These are phyloP conservation scores for Aspergillus tubingensis DNA, from an alignment of 2,329 filamentous ascomycete genomes.

Conservation along the genomic window DNA sequence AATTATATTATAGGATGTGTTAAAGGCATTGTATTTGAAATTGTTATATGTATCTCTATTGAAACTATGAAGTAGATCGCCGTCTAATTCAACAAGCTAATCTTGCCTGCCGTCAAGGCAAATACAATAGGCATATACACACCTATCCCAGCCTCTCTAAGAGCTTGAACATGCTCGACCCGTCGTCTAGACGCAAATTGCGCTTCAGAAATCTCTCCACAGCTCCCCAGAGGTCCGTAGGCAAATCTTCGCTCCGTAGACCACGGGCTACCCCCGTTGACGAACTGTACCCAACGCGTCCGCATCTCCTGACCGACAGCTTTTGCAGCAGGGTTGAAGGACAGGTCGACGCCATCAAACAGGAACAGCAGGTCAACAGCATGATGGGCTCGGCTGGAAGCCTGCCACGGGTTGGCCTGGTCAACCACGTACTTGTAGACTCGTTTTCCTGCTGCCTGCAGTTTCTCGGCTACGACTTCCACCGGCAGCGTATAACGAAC, in stretches of 20 bases:
- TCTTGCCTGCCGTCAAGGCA: constrained; percentile 42
- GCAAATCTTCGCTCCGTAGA: constrained; percentile 32
- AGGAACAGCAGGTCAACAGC: constrained; percentile 51
- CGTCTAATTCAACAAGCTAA: constrained; percentile 45
- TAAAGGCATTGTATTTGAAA: too few relatives aligned
- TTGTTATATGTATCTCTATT: too few relatives aligned
- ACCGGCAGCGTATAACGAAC: constrained; percentile 34
- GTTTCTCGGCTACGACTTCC: constrained; percentile 32
- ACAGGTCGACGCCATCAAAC: constrained; percentile 45
- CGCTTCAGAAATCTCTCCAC: constrained; percentile 32
- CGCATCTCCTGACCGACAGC: constrained; percentile 41
- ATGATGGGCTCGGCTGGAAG: constrained; percentile 50
- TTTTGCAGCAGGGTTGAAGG: constrained; percentile 37
- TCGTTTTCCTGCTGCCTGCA: constrained; percentile 25
- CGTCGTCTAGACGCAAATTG: constrained; percentile 39
- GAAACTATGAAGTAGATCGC: too few relatives aligned
- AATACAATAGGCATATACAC: constrained; percentile 35
- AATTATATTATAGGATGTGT: too few relatives aligned
- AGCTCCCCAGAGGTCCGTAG: constrained; percentile 45
- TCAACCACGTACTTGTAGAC: constrained; percentile 49
- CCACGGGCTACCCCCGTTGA: constrained; percentile 43
- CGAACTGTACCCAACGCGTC: constrained; percentile 44
- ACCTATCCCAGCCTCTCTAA: constrained; percentile 32
- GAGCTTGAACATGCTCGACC: constrained; percentile 30
- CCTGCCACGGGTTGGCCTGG: constrained; percentile 51